Conservation (phyloP, 2,329 filamentous ascomycete species). For the Colletotrichum orbiculare region DNA sequence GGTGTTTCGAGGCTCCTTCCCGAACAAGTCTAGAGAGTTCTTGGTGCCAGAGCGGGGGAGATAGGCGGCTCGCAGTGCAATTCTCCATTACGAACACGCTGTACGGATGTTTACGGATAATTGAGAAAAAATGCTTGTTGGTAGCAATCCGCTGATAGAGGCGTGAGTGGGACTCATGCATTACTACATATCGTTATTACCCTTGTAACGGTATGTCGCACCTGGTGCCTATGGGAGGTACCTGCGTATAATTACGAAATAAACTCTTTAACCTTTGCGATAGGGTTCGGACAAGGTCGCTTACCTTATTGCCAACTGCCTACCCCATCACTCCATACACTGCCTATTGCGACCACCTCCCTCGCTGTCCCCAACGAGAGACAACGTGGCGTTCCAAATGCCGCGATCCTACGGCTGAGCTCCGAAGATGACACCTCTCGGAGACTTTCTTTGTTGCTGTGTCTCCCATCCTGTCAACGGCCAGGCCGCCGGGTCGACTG, state of each 20-base stretch:
- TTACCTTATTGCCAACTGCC: constrained; percentile 5
- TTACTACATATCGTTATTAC: not conserved
- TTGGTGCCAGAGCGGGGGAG: constrained; percentile 26
- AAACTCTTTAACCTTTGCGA: constrained; percentile 35
- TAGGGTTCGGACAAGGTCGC: constrained; percentile 28
- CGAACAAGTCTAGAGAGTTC: constrained; percentile 4
- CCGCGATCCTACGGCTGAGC: not conserved
- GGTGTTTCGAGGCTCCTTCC: constrained; percentile 27
- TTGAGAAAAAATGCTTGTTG: not conserved
- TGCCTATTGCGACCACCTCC: not conserved
- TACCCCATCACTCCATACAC: not conserved
- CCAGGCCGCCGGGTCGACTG: not conserved
- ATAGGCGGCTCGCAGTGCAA: constrained; percentile 10
- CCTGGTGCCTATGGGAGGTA: not conserved
- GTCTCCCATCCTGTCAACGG: too few relatives aligned
- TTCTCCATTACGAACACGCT: constrained; percentile 1
- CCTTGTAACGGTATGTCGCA: too few relatives aligned
- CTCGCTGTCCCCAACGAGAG: not conserved
- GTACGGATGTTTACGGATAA: not conserved
- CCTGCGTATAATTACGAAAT: constrained; percentile 8
- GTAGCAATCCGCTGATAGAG: not conserved
- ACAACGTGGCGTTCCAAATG: not conserved
- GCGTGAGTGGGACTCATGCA: not conserved
- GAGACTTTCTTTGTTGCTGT: not conserved
- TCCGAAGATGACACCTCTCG: not conserved